Base-by-base conservation (phyloP, 257 asterid species). In the Asclepias syriaca region DNA sequence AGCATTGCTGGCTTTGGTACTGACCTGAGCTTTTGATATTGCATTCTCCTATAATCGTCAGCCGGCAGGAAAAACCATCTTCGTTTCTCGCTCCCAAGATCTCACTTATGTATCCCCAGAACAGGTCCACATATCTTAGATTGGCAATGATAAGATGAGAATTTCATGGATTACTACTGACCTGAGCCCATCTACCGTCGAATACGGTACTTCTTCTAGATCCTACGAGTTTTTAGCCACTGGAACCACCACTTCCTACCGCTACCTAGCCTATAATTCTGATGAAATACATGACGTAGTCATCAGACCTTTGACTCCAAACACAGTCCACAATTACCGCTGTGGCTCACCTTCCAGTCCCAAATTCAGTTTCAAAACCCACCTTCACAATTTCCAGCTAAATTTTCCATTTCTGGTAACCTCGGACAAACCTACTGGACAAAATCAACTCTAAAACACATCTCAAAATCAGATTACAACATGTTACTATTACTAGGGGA, bases 371-470 rank as follows among this genome's bases (percentile, higher is more conserved):
- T 85, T 90, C 86, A 86, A 81, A 80, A 91, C 96, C 18, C 96
- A 1, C 95, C 95, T 0, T 24, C 84, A 2, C 49, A 53, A 37
- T 79, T 80, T 29, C 97, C 97, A 0, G 77, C 89, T 75, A 85
- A 85, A 74, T 89, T 91, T 54, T 86, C 84, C 0, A 74, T 91
- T 58, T 74, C 70, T 66, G 96, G 97, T 89, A n/a, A 93, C 56
- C 79, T 90, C 0, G 98, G 98, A 34, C 97, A 90, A 67, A 86
- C 96, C 0, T 88, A 79, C 12, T 89, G 96, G 96, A 93, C 97
- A 22, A 75, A 45, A 0, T 77, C 98, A 34, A 89, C 96, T 51
- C 87, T 93, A 0, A 56, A 83, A n/a, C 89, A 87, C 84, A 89
- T 93, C 16, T 76, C 70, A 1, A 75, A 84, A 71, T 83, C 88